phyloP scores from a whole-genome alignment of 2,329 filamentous ascomycete species.

The Epichloe glyceriae region DNA sequence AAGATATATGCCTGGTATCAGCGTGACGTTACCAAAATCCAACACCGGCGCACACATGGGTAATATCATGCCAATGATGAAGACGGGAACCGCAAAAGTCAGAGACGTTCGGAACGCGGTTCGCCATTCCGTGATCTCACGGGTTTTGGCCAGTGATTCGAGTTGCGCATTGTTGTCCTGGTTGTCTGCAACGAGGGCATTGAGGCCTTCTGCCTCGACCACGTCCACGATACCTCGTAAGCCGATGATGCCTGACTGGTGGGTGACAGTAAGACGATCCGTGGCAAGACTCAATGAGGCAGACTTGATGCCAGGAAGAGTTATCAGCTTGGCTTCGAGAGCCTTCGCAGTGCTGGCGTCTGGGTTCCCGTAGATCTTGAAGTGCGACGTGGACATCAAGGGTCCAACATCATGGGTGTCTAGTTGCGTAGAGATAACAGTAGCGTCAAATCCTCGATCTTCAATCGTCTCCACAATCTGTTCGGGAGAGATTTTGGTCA shows the following conservation, averaged over 20 bases:
- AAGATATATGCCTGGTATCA: conserved; percentile 68
- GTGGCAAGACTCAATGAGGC: conserved; percentile 62
- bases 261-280: conserved; percentile 59
- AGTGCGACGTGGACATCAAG: conserved; percentile 51
- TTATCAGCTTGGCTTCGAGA: conserved; percentile 55
- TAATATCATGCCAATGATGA: conserved; percentile 83
- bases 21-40: conserved; percentile 59
- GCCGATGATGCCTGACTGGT: conserved; percentile 59
- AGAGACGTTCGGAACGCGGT: conserved; percentile 66
- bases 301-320: conserved; percentile 59
- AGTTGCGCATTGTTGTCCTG: conserved; percentile 96
- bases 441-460: conserved; percentile 78
- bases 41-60: conserved; percentile 70
- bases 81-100: conserved; percentile 77
- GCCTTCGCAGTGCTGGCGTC: conserved; percentile 59
- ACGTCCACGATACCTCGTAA: conserved; percentile 71
- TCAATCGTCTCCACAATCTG: conserved; percentile 76
- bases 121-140: conserved; percentile 89
- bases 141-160: conserved; percentile 89
- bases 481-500: conserved; percentile 53
- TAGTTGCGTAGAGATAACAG: conserved; percentile 62
- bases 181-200: conserved; percentile 77
- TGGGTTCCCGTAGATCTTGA: conserved; percentile 72
- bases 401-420: conserved; percentile 41
- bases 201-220: conserved; percentile 72